Conservation (phyloP, 371 early-diverging fungal genomes). For the Syncephalastrum racemosum region DNA sequence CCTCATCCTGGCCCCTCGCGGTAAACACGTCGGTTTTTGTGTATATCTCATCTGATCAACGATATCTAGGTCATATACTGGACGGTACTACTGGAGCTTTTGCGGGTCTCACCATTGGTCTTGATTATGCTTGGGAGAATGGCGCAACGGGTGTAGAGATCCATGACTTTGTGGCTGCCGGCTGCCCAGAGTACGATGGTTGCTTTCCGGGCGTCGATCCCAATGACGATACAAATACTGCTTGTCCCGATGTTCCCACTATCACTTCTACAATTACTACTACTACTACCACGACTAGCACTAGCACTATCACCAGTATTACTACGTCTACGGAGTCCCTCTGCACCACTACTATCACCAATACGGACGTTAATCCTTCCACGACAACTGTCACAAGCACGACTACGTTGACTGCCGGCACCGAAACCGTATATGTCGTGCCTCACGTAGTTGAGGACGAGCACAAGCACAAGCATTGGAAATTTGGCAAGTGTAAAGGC, state of each 20-base stretch:
- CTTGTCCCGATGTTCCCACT: too few relatives aligned
- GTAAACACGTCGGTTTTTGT: slow-evolving; percentile 8
- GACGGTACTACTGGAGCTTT: slow-evolving; percentile 24
- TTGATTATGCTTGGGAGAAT: slow-evolving; percentile 15
- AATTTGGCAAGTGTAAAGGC: neutral
- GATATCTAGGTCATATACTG: slow-evolving; percentile 8
- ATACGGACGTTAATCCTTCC: neutral
- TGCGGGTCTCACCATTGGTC: slow-evolving; percentile 22
- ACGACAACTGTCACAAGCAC: neutral
- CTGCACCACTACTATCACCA: neutral
- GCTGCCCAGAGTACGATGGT: slow-evolving; percentile 12
- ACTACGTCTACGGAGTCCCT: neutral
- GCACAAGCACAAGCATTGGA: neutral
- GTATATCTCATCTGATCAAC: neutral
- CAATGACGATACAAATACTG: neutral
- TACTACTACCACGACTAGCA: neutral
- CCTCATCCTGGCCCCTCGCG: slow-evolving; percentile 22
- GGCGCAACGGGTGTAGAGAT: slow-evolving; percentile 14
- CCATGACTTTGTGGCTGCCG: slow-evolving; percentile 11
- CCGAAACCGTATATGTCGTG: neutral
- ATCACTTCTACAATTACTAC: neutral
- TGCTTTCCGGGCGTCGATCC: slow-evolving; percentile 16
- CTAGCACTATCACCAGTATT: neutral
- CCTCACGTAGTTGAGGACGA: neutral
- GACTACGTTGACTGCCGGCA: neutral